A percentile compares a stretch with the other conserved stretches of the same genome.
Evolutionary conservation across 768 basidiomycete species (phyloP).

Genomic region (Pleurotus eryngii): DNA sequence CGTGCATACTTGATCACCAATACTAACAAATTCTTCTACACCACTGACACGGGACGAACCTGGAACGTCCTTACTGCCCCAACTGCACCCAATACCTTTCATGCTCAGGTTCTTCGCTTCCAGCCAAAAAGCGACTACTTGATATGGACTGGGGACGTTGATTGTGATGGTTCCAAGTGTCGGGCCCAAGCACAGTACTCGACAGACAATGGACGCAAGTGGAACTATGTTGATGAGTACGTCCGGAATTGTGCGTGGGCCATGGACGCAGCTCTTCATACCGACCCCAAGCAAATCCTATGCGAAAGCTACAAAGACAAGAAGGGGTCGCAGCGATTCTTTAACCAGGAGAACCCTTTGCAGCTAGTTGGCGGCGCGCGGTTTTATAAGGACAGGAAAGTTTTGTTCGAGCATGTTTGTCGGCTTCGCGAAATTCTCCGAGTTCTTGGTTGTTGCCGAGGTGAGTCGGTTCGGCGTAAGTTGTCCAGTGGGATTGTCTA

Average conservation of each 20-base stretch:
- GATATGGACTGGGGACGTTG: conserved; percentile 83
- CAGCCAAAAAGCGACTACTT: conserved; percentile 82
- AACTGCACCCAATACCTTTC: conserved; percentile 74
- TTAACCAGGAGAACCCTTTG: conserved; percentile 57
- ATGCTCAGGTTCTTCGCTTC: conserved; percentile 77
- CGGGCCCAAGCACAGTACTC: conserved; percentile 75
- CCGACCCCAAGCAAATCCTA: conserved; percentile 85
- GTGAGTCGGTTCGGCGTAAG: conserved; percentile 38
- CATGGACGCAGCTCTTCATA: conserved; percentile 67
- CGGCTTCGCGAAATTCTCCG: conserved; percentile 95
- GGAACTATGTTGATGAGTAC: conserved; percentile 79
- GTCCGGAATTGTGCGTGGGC: conserved; percentile 93
- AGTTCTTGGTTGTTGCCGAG: conserved; percentile 94
- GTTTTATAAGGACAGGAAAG: conserved; percentile 69
- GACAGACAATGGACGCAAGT: conserved; percentile 70
- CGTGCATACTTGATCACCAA: conserved; percentile 91
- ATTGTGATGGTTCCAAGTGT: conserved; percentile 62
- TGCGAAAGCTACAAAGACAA: conserved; percentile 89
- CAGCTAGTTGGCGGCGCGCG: conserved; percentile 75
- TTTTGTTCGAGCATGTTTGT: conserved; percentile 87
- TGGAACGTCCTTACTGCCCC: conserved; percentile 68
- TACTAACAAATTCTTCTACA: conserved; percentile 61
- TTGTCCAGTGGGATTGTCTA: conserved; percentile 2
- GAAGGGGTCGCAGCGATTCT: conserved; percentile 68
- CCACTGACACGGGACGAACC: conserved; percentile 72